Percentiles rank a stretch among this genome's conserved stretches.
These are phyloP conservation scores for Nakaseomyces nivariensis DNA, from an alignment of 1,139 yeast species.

Conservation along the genomic window DNA sequence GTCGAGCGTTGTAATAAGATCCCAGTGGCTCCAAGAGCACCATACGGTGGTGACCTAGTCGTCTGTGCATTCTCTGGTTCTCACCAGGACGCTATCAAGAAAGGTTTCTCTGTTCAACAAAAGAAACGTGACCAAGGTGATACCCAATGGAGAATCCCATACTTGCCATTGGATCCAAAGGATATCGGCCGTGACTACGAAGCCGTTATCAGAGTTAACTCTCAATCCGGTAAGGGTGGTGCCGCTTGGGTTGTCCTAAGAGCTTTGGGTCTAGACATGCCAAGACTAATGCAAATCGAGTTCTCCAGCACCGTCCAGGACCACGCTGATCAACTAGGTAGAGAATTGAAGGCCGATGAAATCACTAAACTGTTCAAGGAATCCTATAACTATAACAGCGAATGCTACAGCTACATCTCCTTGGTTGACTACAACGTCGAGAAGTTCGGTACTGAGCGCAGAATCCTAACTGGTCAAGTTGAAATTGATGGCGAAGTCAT, in stretches of 20 bases:
- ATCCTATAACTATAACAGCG: slow-evolving; percentile 55
- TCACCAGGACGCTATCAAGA: slow-evolving; percentile 97
- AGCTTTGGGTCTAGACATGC: slow-evolving; percentile 81
- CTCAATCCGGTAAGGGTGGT: slow-evolving; percentile 99
- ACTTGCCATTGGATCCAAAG: slow-evolving; percentile 90
- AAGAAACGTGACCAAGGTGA: slow-evolving; percentile 39
- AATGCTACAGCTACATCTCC: slow-evolving; percentile 25
- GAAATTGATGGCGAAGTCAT: slow-evolving; percentile 36
- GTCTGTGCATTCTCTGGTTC: slow-evolving; percentile 96
- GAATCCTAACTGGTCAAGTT: slow-evolving; percentile 43
- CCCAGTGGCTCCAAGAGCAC: slow-evolving; percentile 88
- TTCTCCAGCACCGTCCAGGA: slow-evolving; percentile 78
- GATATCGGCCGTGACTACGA: slow-evolving; percentile 96
- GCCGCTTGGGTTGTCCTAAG: slow-evolving; percentile 95
- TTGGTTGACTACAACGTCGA: slow-evolving; percentile 43
- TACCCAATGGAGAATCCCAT: slow-evolving; percentile 71
- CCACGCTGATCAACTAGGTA: slow-evolving; percentile 73
- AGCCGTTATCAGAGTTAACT: slow-evolving; percentile 94
- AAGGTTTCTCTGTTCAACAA: slow-evolving; percentile 68
- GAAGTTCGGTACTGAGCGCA: slow-evolving; percentile 35
- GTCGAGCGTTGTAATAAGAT: slow-evolving; percentile 93
- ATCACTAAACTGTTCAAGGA: slow-evolving; percentile 64
- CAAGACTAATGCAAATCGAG: slow-evolving; percentile 83
- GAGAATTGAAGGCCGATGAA: slow-evolving; percentile 73
- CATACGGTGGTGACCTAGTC: slow-evolving; percentile 93